Base-by-base conservation (phyloP, 1,139 yeast genomes). In the Hanseniaspora gamundiae region DNA sequence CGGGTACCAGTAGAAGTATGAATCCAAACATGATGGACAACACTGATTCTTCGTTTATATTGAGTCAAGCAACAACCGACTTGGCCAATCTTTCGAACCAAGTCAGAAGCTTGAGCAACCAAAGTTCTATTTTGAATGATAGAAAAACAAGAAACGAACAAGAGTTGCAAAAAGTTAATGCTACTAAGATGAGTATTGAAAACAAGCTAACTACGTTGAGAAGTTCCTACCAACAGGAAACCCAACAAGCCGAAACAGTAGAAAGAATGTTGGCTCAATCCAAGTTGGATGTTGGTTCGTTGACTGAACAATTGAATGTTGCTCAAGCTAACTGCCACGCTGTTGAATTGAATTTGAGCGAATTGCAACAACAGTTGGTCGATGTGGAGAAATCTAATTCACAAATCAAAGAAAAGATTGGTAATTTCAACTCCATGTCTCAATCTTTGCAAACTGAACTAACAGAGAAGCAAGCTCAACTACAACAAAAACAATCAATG, bases 61-160 rank as follows among this genome's bases (percentile, higher is more conserved):
- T 86, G 42, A 78, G 94, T 0, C 76, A 76, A 50, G 88, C 94
- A 3, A 78, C 93, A 14, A 76, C 91, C 3, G 95, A 86, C 53
- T 73, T 85, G 60, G 95, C 95, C 16, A 86, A 88, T 54, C 71
- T 83, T 41, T 82, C 94, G 1, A 85, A 81, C 55, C 95, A 88
- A 65, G 79, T 86, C 48, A 78, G 78, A 49, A 81, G 95, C 0
- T 69, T 87, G 51, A 73, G 87, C 2, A 65, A 73, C 19, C 95
- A 88, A 63, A 83, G 94, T 2, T 69, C 82, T 0, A 73, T 71
- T 16, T 70, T 84, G 29, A 79, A 78, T 49, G 82, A 78, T 29
- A 83, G 80, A 63, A 80, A 86, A 51, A 68, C 75, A 21, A 73
- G 78, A 49, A 86, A 94, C 0, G 88, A 82, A 55, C 76, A 74